phyloP scores from a whole-genome alignment of 2,329 filamentous ascomycete genomes.

The Chaetomium olivaceum region DNA sequence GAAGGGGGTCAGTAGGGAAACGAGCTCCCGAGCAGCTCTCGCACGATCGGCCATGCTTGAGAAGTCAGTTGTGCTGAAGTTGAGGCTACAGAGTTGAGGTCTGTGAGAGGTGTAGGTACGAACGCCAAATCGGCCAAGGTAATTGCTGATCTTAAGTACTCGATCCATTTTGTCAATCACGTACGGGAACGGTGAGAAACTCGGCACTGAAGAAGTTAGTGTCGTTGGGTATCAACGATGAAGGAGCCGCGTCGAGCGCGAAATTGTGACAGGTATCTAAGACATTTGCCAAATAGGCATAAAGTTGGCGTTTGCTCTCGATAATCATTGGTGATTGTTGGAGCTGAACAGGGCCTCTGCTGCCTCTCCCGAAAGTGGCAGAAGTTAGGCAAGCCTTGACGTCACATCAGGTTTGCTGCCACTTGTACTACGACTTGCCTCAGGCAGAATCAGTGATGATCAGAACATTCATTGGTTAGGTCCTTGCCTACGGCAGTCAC shows the following conservation, averaged over 20 bases:
- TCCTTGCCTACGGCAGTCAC: too few species aligned
- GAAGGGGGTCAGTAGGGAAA: background rate
- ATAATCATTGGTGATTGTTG: too few species aligned
- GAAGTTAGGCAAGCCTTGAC: too few species aligned
- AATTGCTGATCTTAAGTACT: background rate
- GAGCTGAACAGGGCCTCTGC: too few species aligned
- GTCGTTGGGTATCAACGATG: background rate
- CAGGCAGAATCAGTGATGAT: too few species aligned
- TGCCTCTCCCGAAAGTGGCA: too few species aligned
- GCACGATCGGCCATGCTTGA: background rate
- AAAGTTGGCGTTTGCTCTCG: too few species aligned
- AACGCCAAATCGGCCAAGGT: background rate
- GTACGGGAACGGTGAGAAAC: too few species aligned
- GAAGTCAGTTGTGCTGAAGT: background rate
- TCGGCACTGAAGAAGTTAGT: background rate
- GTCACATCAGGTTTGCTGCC: too few species aligned
- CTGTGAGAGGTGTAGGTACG: background rate
- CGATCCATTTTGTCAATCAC: too few species aligned
- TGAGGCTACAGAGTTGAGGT: background rate
- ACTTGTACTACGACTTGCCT: too few species aligned
- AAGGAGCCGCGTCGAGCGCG: background rate
- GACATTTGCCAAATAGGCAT: background rate
- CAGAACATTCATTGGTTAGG: too few species aligned
- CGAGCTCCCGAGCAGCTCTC: background rate
- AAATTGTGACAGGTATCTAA: background rate